Percentiles rank a stretch among this genome's conserved stretches.
Evolutionary conservation across 2,329 filamentous ascomycete species (phyloP).

Genomic region (Colletotrichum sp.): DNA sequence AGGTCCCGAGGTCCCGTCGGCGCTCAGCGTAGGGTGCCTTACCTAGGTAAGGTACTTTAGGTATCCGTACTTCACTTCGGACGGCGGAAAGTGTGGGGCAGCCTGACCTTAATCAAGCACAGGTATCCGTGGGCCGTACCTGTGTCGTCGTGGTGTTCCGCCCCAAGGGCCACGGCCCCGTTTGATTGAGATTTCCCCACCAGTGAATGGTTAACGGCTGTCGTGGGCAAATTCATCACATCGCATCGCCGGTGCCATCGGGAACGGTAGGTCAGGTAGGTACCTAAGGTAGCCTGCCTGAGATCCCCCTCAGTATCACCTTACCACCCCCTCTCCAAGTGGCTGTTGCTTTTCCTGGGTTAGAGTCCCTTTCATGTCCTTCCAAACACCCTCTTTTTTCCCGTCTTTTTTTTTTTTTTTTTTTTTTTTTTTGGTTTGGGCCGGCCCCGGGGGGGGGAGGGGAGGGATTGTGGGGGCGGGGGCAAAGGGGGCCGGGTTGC

Average conservation of each 20-base stretch:
- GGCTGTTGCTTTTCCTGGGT: neutral
- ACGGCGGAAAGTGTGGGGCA: neutral
- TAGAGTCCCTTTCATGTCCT: neutral
- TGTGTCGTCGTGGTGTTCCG: neutral
- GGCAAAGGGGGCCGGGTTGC: no score
- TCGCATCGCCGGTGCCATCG: neutral
- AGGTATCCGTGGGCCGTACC: no score
- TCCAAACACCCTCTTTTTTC: neutral
- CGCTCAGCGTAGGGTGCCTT: neutral
- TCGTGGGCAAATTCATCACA: neutral
- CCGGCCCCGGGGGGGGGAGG: no score
- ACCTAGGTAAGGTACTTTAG: no score
- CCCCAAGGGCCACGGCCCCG: neutral
- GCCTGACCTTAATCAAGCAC: neutral
- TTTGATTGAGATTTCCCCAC: conserved; percentile 17
- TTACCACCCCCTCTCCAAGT: neutral
- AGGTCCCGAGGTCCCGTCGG: neutral
- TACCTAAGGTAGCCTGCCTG: neutral
- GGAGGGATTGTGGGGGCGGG: no score
- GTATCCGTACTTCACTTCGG: no score
- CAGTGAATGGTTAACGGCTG: conserved; percentile 15
- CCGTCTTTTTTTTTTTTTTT: neutral
- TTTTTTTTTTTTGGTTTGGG: neutral
- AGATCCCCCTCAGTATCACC: neutral
- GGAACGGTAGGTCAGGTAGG: neutral